Base-by-base conservation (phyloP, 2,329 filamentous ascomycete genomes). In the Tothia fuscella region DNA sequence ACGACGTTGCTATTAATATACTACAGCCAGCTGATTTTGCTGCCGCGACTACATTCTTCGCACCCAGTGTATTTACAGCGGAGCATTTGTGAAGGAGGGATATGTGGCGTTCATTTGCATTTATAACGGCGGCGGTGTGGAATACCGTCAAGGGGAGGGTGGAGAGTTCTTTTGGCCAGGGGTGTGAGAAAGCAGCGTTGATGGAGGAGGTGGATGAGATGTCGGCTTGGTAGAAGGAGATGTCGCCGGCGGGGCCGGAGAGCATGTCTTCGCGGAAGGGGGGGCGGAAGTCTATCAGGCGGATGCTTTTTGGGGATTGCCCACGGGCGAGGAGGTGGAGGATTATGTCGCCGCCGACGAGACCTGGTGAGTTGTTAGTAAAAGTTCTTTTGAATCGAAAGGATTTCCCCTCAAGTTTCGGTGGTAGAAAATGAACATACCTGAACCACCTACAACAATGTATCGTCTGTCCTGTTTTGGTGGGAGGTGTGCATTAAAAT, bases 51-150 rank as follows among this genome's bases (percentile, higher is more conserved):
- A 73, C 62, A 47, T 73, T 67, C 14, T 55, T 54, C 2, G 70
- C 70, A 6, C 72, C 72, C 6, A 50, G 52, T 19, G 73, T 60
- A 46, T 76, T 77, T 41, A 74, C 68, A 14, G 58, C 54, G 37
- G 60, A 60, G 41, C 63, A 62, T 20, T 65, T 62, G 19, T 59
- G 53, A 47, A 74, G 71, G 24, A 68, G 57, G 24, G 60, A 53
- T 34, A 53, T 50, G 38, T 63, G 60, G 5, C 72, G 65, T 42
- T 76, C 71, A 13, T 60, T 63, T 0, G 69, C 64, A 9, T 70
- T 59, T 44, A 76, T 74, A 4, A 66, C 60, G 1, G 72, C 72
- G 2, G 71, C 72, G 1, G 67, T 74, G 56, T 76, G 72, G 50
- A 71, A 74, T 12, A 76, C 71, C 1, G 71, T 74, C 19, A 76